Base-by-base conservation (phyloP, 1,284 basidiomycete species). In the Tilletia setariae region DNA sequence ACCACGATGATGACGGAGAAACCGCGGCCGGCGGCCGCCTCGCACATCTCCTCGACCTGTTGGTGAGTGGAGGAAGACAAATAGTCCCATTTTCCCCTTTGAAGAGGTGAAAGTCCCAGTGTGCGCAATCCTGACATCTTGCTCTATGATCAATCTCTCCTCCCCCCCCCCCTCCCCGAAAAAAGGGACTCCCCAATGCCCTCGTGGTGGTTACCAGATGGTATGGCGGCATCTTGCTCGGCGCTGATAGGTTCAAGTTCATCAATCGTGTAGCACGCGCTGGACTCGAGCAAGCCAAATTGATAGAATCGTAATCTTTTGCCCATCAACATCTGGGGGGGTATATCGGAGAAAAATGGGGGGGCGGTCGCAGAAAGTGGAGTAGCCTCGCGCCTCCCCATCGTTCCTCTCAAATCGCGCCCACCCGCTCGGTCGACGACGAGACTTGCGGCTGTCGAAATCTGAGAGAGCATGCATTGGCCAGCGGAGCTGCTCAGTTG, bases 1-100 rank as follows among this genome's bases (percentile, higher is more conserved):
- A 81, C 64, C 76, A 76, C 66, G 78, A 81, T 66, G 81, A 82
- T 47, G 76, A 81, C 64, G 83, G 82, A 46, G 83, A 83, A 65
- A 75, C 79, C 0, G 82, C 82, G 0, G 83, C 83, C 0, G 83
- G 83, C 0, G 79, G 79, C 1, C 68, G 83, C 9, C 65, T 83
- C 8, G 83, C 83, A 0, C 82, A 83, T 70, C 67, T 83, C 23
- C 67, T 83, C 9, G 70, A 76, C 40, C 68, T 83, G 2, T 63
- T 81, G 56, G 74, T 75, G 49, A 43, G 74, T 75, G 13, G 35
- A 40, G 11, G 11, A 40, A 4, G 6, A 40, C 35, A 40, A 23
- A 9, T 44, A 13, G 11, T 13, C 19, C 30, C 32, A 16, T 40
- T 23, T 56, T 15, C n/a, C 53, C 28, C 53, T n/a, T 23, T n/a